These are phyloP conservation scores for Epichloe uncinata DNA, from an alignment of 2,329 filamentous ascomycete species.

Conservation along the genomic window DNA sequence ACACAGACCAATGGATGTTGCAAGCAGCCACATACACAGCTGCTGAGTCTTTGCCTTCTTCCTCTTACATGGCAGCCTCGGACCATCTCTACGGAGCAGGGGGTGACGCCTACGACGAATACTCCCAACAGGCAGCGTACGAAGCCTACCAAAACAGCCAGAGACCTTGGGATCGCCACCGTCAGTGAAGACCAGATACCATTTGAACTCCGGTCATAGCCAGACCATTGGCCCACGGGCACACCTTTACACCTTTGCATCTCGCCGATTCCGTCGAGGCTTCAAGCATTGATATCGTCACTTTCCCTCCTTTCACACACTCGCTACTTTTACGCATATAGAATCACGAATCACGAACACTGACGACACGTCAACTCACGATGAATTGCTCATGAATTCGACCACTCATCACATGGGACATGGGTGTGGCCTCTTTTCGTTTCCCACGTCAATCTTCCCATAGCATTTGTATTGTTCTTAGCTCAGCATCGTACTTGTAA, in stretches of 20 bases:
- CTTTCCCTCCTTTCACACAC: neutral
- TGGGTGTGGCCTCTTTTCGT: no score
- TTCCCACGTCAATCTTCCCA: no score
- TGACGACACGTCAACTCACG: no score
- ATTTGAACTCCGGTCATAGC: neutral
- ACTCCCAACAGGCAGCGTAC: neutral
- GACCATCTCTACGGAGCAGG: neutral
- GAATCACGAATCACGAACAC: no score
- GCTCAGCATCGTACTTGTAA: no score
- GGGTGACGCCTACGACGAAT: neutral
- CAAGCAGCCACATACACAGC: neutral
- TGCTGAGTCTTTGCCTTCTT: neutral
- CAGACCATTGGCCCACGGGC: neutral
- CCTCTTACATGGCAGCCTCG: neutral
- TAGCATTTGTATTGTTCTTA: no score
- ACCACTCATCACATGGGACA: no score
- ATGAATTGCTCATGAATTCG: no score
- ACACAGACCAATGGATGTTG: no score
- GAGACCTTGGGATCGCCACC: neutral
- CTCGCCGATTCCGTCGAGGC: neutral
- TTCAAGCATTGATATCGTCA: neutral
- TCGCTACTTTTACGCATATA: no score
- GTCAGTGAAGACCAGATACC: neutral
- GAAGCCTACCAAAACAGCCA: slow-evolving; percentile 1
- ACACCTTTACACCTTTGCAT: neutral